Percentiles rank a stretch among this genome's conserved stretches.
phyloP scores from a whole-genome alignment of 2,329 filamentous ascomycete species.

The Domatiomyces globalis region DNA sequence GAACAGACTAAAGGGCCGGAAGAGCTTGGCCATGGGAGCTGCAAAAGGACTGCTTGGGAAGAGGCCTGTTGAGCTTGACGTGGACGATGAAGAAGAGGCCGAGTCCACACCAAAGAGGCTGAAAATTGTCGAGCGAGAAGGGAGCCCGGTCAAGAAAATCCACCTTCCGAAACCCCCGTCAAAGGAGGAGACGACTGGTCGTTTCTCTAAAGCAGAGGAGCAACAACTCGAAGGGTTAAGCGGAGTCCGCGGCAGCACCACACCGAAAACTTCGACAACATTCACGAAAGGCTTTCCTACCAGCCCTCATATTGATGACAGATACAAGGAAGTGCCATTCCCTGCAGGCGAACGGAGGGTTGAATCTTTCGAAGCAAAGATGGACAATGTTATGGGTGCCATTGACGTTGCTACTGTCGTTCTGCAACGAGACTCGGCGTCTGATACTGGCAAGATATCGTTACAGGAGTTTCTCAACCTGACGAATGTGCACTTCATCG shows the following conservation, averaged over 20 bases:
- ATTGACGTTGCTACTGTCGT: slow-evolving; percentile 15
- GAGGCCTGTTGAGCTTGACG: slow-evolving; percentile 56
- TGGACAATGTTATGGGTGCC: slow-evolving; percentile 19
- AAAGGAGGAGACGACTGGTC: slow-evolving; percentile 52
- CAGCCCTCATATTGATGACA: slow-evolving; percentile 43
- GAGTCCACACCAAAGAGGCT: slow-evolving; percentile 49
- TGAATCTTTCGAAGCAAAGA: slow-evolving; percentile 19
- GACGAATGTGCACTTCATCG: slow-evolving; percentile 97
- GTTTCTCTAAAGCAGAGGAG: slow-evolving; percentile 27
- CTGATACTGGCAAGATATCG: slow-evolving; percentile 50
- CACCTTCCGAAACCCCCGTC: slow-evolving; percentile 55
- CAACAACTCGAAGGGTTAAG: slow-evolving; percentile 31
- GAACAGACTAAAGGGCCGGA: slow-evolving; percentile 50
- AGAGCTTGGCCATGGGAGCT: slow-evolving; percentile 63
- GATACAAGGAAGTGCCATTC: slow-evolving; percentile 38
- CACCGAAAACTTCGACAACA: slow-evolving; percentile 24
- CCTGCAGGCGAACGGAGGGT: slow-evolving; percentile 8
- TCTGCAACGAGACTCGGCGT: slow-evolving; percentile 14
- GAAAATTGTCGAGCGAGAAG: slow-evolving; percentile 46
- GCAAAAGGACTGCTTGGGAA: slow-evolving; percentile 62
- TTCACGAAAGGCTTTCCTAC: slow-evolving; percentile 19
- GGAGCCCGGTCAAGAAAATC: slow-evolving; percentile 64
- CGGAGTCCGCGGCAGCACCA: slow-evolving; percentile 17
- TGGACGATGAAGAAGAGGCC: slow-evolving; percentile 44
- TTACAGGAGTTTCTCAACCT: slow-evolving; percentile 87